Evolutionary conservation across 2,329 filamentous ascomycete genomes (phyloP), one percentile per base, ranked within the genome.

Genomic region (Trichophyton mentagrophytes): DNA sequence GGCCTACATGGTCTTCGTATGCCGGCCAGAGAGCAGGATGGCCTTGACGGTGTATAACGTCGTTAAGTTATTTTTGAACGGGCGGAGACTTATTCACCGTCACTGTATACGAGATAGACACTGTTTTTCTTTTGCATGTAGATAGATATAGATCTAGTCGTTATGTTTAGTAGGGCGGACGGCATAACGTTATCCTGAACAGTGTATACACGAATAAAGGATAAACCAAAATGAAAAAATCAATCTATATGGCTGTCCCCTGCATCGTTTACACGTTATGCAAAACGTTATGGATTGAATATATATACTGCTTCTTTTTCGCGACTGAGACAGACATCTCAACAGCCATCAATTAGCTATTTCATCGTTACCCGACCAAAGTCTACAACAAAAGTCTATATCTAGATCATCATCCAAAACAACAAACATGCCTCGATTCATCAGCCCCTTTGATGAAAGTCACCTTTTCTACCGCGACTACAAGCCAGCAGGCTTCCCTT

Each of bases 1-100:
- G 86, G 87, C 0, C 72, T 79, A 67, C 87, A 90, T 72, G 87
- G 87, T 2, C 78, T 89, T 76, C 70, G 59, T 13, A 75, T 84
- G 66, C 81, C 74, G 3, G 44, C 63, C n/a, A 69, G 74, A 15
- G 68, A 70, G 38, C 60, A 67, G 11, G 70, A 70, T 55, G 67
- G 64, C 11, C 15, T 55, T 13, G 27, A 2, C 33, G 49, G 49
- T 55, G 49, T 55, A 36, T 55, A 55, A 15, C 6, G 6, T 30
- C 6, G 6, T 30, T 6, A 30, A 27, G 25, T 27, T 6, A 6
- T 27, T 13, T 15, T n/a, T 15, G 49, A 51, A 15, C 22, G 17
- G 11, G 13, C 46, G 3, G 47, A 33, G 33, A 30, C 22, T 13
- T 53, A 17, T 30, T 49, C 2, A 49, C 20, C 20, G 22, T 9